A percentile compares a stretch with the other conserved stretches of the same genome.
phyloP scores from a whole-genome alignment of 169 alveolate genomes.

The Miamiensis avidus region DNA sequence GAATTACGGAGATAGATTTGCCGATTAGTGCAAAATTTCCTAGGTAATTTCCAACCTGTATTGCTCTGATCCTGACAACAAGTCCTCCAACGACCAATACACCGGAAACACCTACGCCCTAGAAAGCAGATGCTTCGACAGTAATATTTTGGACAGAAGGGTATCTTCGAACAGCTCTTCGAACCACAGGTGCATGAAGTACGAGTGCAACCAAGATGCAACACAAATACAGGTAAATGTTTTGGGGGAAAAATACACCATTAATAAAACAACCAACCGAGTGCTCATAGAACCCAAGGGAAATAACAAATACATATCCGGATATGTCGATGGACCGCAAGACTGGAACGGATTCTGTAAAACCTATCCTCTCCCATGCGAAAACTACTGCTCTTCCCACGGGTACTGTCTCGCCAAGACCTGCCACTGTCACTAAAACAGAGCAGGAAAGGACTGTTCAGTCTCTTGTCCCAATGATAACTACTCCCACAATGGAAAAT shows the following conservation, averaged over 20 bases:
- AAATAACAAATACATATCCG: background rate
- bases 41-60: background rate
- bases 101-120: background rate
- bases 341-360: background rate
- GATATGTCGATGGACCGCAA: too few species aligned
- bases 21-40: background rate
- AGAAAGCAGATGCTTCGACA: background rate
- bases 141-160: background rate
- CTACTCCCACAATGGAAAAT: too few species aligned
- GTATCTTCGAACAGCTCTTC: background rate
- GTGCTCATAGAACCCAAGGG: background rate
- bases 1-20: background rate
- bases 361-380: background rate
- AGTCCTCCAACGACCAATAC: background rate
- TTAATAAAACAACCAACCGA: background rate
- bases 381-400: background rate
- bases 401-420: background rate
- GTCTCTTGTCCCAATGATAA: background rate
- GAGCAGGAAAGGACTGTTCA: background rate
- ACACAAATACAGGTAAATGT: too few species aligned
- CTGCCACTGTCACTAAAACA: background rate
- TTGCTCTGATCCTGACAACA: background rate
- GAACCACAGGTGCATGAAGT: background rate
- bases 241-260: background rate
- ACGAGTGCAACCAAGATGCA: background rate